A percentile compares a stretch with the other conserved stretches of the same genome.
Evolutionary conservation across 176 grass and related monocot species (phyloP).

Genomic region (Ensete glaucum): DNA sequence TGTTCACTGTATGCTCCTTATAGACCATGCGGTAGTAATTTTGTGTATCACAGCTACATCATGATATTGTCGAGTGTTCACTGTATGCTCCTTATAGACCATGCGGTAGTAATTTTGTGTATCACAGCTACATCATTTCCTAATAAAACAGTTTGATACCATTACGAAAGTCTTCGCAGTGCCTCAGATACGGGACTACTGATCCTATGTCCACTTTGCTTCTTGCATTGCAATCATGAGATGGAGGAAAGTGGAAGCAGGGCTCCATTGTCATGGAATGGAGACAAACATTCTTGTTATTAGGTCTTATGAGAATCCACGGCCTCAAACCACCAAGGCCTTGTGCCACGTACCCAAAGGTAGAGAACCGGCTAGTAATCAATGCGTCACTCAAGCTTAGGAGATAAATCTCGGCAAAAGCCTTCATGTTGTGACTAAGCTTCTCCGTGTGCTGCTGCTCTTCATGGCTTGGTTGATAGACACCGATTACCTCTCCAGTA

Average conservation of each 20-base stretch:
- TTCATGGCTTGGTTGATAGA: constrained; percentile 47
- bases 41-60: background rate
- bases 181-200: constrained; percentile 26
- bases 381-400: constrained; percentile 8
- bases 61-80: background rate
- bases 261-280: constrained; percentile 49
- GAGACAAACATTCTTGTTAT: background rate
- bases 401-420: constrained; percentile 19
- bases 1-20: background rate
- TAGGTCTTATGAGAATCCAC: constrained; percentile 25
- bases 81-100: background rate
- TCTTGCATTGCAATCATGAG: constrained; percentile 20
- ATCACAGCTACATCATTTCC: background rate
- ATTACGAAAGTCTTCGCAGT: constrained; percentile 27
- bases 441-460: constrained; percentile 19
- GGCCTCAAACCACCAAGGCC: constrained; percentile 35
- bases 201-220: constrained; percentile 6
- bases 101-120: background rate
- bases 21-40: background rate
- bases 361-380: constrained; percentile 22
- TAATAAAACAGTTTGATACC: constrained; percentile 41
- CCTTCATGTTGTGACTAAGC: constrained; percentile 19
- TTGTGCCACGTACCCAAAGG: constrained; percentile 39
- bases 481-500: constrained; percentile 21
- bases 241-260: constrained; percentile 29